A percentile compares a stretch with the other conserved stretches of the same genome.
phyloP scores from a whole-genome alignment of 805 yeast species.

The Metschnikowia koreensis region DNA sequence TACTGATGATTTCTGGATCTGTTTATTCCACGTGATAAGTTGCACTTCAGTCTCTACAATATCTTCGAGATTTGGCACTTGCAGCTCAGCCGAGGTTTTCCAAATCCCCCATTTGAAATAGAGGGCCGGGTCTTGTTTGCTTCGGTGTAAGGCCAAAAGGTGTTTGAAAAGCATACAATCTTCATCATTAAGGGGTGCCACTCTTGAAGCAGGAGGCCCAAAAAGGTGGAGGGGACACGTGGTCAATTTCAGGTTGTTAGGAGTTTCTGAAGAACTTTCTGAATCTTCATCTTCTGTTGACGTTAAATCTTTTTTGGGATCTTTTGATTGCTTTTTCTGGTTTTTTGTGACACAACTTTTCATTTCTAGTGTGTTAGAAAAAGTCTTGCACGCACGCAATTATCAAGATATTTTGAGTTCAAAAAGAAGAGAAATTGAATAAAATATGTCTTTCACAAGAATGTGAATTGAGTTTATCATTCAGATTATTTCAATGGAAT shows the following conservation, averaged over 20 bases:
- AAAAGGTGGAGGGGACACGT: conserved; percentile 2
- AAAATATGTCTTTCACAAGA: too few relatives aligned
- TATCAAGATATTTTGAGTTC: too few relatives aligned
- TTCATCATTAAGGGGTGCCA: not conserved
- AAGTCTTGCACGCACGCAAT: too few relatives aligned
- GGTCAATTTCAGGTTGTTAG: not conserved
- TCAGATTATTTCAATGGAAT: too few relatives aligned
- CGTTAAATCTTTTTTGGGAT: too few relatives aligned
- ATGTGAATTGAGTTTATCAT: too few relatives aligned
- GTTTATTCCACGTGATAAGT: not conserved
- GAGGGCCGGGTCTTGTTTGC: not conserved
- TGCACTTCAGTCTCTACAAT: conserved; percentile 7
- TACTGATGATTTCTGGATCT: not conserved
- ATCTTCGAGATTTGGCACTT: not conserved
- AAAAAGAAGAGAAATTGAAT: too few relatives aligned
- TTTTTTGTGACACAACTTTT: too few relatives aligned
- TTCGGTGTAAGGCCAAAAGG: conserved; percentile 1
- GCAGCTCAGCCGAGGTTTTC: not conserved
- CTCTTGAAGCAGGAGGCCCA: not conserved
- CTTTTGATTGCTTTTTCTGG: not conserved
- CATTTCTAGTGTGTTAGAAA: too few relatives aligned
- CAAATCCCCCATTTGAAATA: conserved; percentile 15
- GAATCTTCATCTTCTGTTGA: not conserved
- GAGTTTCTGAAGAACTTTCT: not conserved
- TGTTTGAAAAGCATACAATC: conserved; percentile 4